Evolutionary conservation across 2,329 filamentous ascomycete genomes (phyloP).

Genomic region (Teratosphaeria zuluensis): DNA sequence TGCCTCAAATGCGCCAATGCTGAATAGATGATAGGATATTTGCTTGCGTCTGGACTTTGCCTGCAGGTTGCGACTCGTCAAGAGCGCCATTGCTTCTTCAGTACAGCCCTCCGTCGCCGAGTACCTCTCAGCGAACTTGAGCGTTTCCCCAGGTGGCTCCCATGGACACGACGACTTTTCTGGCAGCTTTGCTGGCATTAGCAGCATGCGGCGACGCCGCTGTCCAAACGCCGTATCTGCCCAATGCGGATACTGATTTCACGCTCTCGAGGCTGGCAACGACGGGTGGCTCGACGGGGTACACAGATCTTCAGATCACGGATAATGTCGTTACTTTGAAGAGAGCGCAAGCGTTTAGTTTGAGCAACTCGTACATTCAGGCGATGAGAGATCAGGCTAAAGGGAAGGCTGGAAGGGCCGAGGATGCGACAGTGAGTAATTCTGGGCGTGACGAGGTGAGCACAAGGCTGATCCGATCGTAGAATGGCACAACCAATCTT

Average conservation of each 20-base stretch:
- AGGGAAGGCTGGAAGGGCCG: neutral
- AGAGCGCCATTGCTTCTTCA: neutral
- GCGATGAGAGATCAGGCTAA: constrained; percentile 14
- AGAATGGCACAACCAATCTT: constrained; percentile 13
- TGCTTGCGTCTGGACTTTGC: neutral
- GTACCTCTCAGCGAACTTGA: neutral
- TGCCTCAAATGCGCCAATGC: neutral
- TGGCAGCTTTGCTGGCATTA: neutral
- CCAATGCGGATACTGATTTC: constrained; percentile 1
- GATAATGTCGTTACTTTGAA: constrained; percentile 16
- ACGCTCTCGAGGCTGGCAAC: constrained; percentile 12
- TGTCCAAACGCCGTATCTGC: neutral
- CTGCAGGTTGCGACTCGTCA: neutral
- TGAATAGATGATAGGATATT: neutral
- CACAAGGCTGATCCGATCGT: neutral
- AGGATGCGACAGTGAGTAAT: neutral
- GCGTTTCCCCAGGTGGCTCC: neutral
- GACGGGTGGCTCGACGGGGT: neutral
- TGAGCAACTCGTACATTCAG: constrained; percentile 19
- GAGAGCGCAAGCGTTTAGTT: constrained; percentile 9
- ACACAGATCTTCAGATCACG: constrained; percentile 14
- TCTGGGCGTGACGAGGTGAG: neutral
- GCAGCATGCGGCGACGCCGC: neutral
- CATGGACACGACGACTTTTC: neutral
- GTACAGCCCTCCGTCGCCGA: neutral